Conservation (phyloP, 1,284 basidiomycete species). For the Meira nashicola region DNA sequence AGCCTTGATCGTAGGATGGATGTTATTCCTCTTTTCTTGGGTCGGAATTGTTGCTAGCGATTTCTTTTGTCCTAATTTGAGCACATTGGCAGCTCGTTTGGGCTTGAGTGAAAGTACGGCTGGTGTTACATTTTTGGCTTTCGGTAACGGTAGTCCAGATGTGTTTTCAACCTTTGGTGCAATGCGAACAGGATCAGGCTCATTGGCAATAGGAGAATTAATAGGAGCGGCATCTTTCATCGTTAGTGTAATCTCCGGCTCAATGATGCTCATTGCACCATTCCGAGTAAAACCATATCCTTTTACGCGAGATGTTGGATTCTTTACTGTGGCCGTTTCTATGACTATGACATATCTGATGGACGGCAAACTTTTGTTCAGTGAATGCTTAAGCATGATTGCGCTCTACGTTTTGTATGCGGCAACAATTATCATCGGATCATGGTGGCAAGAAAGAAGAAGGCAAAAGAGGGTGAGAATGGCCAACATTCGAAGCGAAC, state of each 20-base stretch:
- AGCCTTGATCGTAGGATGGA: constrained; percentile 30
- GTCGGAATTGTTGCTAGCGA: constrained; percentile 49
- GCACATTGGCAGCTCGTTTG: constrained; percentile 38
- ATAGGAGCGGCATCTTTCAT: constrained; percentile 94
- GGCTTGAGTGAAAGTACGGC: constrained; percentile 49
- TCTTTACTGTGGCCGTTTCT: constrained; percentile 76
- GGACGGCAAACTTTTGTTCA: constrained; percentile 69
- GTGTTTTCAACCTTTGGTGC: constrained; percentile 87
- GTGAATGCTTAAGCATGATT: constrained; percentile 73
- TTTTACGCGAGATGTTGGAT: constrained; percentile 87
- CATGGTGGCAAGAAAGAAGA: constrained; percentile 63
- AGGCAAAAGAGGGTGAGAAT: constrained; percentile 24
- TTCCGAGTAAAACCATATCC: constrained; percentile 75
- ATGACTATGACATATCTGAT: constrained; percentile 71
- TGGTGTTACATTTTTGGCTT: constrained; percentile 50
- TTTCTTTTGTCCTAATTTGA: constrained; percentile 51
- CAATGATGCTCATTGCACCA: constrained; percentile 90
- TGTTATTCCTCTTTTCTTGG: constrained; percentile 44
- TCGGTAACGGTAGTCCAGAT: constrained; percentile 56
- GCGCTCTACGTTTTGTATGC: constrained; percentile 76
- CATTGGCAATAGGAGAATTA: constrained; percentile 87
- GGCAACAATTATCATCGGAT: constrained; percentile 67
- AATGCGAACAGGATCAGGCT: constrained; percentile 77
- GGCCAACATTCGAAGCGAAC: constrained; percentile 32
- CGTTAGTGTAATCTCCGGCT: constrained; percentile 84